Evolutionary conservation across 202 grass and related monocot genomes (phyloP), one percentile per base, ranked within the genome.

Genomic region (Cymbopogon flexuosus): DNA sequence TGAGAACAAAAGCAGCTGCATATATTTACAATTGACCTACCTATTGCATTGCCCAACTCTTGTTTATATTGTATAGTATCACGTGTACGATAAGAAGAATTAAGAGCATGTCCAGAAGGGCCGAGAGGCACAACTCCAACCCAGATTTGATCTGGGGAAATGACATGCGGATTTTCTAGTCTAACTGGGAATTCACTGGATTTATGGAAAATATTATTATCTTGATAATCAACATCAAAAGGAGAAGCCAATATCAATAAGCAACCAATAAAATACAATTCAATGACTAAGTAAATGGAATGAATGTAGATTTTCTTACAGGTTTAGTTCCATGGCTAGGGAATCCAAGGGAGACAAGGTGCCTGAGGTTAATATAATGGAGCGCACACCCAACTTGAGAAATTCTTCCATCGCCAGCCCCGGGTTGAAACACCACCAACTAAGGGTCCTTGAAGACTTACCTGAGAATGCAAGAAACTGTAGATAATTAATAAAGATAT

Each of bases 381-480:
- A 93, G 35, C 84, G 86, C 40, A 93, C 86, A 37, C 92, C 92
- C 88, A 98, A 83, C 76, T 81, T 98, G 60, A 88, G 76, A 85
- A 98, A 94, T 85, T 94, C 92, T 86, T 94, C 84, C 95, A 98
- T 98, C 31, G 92, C 88, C 61, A 98, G 84, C 49, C 95, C 95
- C 59, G 92, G 95, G 68, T 98, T 93, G 87, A 98, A 98, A 84
- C 95, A 98, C 95, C 95, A 98, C 95, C 95, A 98, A 89, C 95
- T 98, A 76, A 98, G 82, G 74, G 84, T 91, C 87, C 95, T 98
- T 62, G 78, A 87, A 58, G 72, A 77, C 77, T 93, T 98, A 47
- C 90, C 92, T 94, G 74, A 33, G 83, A 39, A 79, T 81, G 80
- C 52, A 81, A 69, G 21, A 82, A 73, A 62, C n/a, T 39, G 63